phyloP scores from a whole-genome alignment of 768 basidiomycete species.

The Lactarius deliciosus region DNA sequence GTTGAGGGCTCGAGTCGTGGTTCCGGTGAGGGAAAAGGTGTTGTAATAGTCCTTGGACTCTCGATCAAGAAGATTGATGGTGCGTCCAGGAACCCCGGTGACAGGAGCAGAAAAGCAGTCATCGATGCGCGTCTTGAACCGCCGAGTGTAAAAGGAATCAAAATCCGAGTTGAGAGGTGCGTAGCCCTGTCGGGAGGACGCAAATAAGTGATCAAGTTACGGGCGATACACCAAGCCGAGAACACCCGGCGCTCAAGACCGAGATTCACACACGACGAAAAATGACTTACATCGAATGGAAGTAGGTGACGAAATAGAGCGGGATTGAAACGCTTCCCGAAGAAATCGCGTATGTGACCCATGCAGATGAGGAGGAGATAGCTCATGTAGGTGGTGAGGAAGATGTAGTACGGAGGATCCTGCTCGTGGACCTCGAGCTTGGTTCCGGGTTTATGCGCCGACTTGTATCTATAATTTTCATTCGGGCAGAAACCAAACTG shows the following conservation, averaged over 20 bases:
- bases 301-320: conserved; percentile 77
- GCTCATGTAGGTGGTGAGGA: conserved; percentile 89
- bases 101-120: conserved; percentile 93
- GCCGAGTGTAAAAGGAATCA: conserved; percentile 98
- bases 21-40: conserved; percentile 75
- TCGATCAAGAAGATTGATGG: conserved; percentile 83
- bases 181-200: conserved; percentile 66
- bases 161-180: conserved; percentile 97
- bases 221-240: conserved; percentile 12
- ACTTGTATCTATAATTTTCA: conserved; percentile 66
- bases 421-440: conserved; percentile 62
- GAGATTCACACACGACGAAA: conserved; percentile 3
- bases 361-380: conserved; percentile 90
- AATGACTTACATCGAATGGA: conserved; percentile 71
- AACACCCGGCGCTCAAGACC: conserved; percentile 2
- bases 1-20: conserved; percentile 85
- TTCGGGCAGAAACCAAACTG: conserved; percentile 93
- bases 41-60: conserved; percentile 78
- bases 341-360: conserved; percentile 92
- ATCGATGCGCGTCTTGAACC: conserved; percentile 90
- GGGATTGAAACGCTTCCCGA: conserved; percentile 80
- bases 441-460: conserved; percentile 54
- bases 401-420: conserved; percentile 91
- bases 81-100: conserved; percentile 94
- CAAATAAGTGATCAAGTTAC: conserved; percentile 20